Conservation (phyloP, 352 stramenopile species). For the Pythium sukuiense region DNA sequence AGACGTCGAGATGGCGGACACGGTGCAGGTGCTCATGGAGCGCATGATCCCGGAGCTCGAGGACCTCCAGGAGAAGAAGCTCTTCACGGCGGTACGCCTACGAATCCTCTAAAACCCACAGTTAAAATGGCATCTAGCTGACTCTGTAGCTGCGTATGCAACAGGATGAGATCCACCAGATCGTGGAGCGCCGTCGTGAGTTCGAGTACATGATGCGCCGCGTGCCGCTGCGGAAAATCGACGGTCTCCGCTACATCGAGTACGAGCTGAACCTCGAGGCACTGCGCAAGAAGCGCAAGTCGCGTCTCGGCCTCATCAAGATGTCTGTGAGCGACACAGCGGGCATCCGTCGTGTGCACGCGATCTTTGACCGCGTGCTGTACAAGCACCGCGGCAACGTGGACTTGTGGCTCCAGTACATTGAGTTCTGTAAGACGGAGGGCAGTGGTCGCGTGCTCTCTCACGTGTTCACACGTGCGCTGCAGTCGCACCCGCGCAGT, state of each 20-base stretch:
- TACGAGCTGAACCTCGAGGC: constrained; percentile 93
- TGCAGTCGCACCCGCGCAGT: constrained; percentile 87
- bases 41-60: constrained; percentile 94
- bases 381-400: constrained; percentile 88
- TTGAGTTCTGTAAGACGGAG: constrained; percentile 82
- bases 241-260: constrained; percentile 93
- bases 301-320: constrained; percentile 63
- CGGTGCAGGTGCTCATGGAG: constrained; percentile 92
- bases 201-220: constrained; percentile 93
- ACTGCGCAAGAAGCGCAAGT: constrained; percentile 83
- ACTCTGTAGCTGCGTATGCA: neutral
- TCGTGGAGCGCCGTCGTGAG: constrained; percentile 86
- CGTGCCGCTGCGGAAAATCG: constrained; percentile 87
- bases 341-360: constrained; percentile 70
- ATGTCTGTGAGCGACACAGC: constrained; percentile 72
- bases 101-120: neutral
- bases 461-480: constrained; percentile 79
- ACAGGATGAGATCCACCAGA: constrained; percentile 87
- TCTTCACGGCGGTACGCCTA: constrained; percentile 63
- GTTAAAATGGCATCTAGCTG: neutral
- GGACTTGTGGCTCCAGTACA: constrained; percentile 91
- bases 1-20: constrained; percentile 85
- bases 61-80: constrained; percentile 84
- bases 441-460: constrained; percentile 70
- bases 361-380: constrained; percentile 85